Percentiles rank a stretch among this genome's conserved stretches.
These are phyloP conservation scores for Syncephalis plumigaleata DNA, from an alignment of 371 early-diverging fungal genomes.

Conservation along the genomic window DNA sequence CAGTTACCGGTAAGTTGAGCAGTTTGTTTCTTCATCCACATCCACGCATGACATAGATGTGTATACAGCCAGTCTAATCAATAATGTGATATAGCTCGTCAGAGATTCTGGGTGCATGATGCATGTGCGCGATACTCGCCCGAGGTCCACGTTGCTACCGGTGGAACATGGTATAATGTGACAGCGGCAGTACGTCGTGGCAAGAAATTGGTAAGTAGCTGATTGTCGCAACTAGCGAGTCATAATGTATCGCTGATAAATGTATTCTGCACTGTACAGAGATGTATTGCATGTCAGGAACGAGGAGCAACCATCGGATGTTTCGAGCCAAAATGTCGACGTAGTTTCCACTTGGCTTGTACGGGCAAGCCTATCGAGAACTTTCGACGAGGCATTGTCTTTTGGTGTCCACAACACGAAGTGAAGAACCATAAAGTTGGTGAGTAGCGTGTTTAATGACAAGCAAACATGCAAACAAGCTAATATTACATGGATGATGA, in stretches of 20 bases:
- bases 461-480: no score
- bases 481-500: not conserved
- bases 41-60: no score
- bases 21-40: no score
- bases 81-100: no score
- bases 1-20: no score
- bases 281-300: slow-evolving; percentile 55
- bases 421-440: slow-evolving; percentile 27
- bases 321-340: slow-evolving; percentile 64
- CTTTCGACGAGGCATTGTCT: slow-evolving; percentile 63
- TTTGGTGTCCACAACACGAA: slow-evolving; percentile 74
- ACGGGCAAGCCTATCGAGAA: slow-evolving; percentile 47
- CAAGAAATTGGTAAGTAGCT: slow-evolving; percentile 36
- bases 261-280: no score
- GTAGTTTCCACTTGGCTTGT: slow-evolving; percentile 70
- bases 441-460: slow-evolving; percentile 9
- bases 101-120: slow-evolving; percentile 67
- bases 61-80: no score
- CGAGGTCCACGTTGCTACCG: slow-evolving; percentile 51
- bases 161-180: slow-evolving; percentile 74
- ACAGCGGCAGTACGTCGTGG: slow-evolving; percentile 54
- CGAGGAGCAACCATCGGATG: slow-evolving; percentile 84
- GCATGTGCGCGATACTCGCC: slow-evolving; percentile 73
- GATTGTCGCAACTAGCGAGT: not conserved
- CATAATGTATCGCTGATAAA: no score